A percentile compares a stretch with the other conserved stretches of the same genome.
These are phyloP conservation scores for Pseudoscleropodium purum DNA, from an alignment of 225 moss, liverwort and hornwort genomes.

Conservation along the genomic window DNA sequence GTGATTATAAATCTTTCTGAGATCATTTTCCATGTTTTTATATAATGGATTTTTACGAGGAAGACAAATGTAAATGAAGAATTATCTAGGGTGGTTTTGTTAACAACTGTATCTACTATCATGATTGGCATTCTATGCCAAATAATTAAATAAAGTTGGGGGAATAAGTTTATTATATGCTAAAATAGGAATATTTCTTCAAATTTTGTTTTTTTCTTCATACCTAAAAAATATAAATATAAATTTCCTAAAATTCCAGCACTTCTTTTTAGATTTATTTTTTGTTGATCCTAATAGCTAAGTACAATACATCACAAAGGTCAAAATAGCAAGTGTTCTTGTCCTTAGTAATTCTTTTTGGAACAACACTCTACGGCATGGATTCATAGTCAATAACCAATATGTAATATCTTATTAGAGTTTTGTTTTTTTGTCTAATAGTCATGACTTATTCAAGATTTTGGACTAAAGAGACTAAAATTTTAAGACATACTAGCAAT, in stretches of 20 bases:
- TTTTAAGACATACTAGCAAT: too few species aligned
- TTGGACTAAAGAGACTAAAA: background rate
- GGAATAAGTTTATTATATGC: background rate
- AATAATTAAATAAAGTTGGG: background rate
- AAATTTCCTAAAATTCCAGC: rapidly evolving
- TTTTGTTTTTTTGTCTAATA: background rate
- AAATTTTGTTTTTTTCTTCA: rapidly evolving
- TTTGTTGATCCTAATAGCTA: background rate
- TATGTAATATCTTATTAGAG: background rate
- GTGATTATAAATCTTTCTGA: background rate
- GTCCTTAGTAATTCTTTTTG: background rate
- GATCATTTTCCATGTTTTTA: background rate
- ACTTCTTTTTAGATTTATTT: background rate
- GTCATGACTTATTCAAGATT: background rate
- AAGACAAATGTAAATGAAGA: background rate
- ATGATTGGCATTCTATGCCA: background rate
- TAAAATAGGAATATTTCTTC: background rate
- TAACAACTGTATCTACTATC: background rate
- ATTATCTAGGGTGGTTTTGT: rapidly evolving
- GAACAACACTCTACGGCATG: background rate
- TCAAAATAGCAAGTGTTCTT: background rate
- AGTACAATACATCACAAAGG: background rate
- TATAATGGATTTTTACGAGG: background rate
- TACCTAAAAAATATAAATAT: too few species aligned
- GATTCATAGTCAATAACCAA: background rate